Evolutionary conservation across 202 grass and related monocot genomes (phyloP), one percentile per base, ranked within the genome.

Genomic region (Sporobolus alterniflorus): DNA sequence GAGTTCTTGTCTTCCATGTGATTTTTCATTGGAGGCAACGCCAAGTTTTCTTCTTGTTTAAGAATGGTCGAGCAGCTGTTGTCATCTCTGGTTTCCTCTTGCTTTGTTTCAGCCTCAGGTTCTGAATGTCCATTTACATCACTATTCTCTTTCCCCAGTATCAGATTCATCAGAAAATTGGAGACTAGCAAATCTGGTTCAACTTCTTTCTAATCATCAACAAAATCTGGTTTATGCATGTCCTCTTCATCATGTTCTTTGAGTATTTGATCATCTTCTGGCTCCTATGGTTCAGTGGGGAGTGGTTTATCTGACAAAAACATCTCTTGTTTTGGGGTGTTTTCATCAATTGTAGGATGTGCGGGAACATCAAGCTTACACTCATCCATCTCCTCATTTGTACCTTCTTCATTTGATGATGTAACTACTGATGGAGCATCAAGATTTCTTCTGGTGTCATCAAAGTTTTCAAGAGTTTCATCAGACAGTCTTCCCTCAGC

Each of bases 181-280:
- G 90, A 94, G 42, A 93, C 86, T 64, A 92, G 92, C 73, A 98
- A 89, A 71, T 93, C 78, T 84, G 84, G 86, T 78, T 92, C 66
- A 77, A 73, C 73, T 72, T 76, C 78, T 77, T 87, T 76, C 90
- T 94, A 51, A 39, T 29, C 29, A 22, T 64, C 62, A 83, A 17
- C 71, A 81, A 80, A 42, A 59, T 77, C 67, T 67, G 47, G 12
- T 59, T 77, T 56, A 68, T 88, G 65, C 52, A n/a, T 50, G 26
- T 46, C 51, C 25, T 86, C 81, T 76, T 70, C 76, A 67, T 89
- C 81, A 78, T 80, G 76, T 77, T 79, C 51, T 77, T 67, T 79
- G 5, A 40, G 42, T 66, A 56, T 69, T 88, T 75, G 85, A 64
- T 68, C 61, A 20, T 81, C 78, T 39, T 85, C 51, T 31, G 75